A percentile compares a stretch with the other conserved stretches of the same genome.
Conservation (phyloP, 805 yeast species). For the Candida nanaspora region DNA sequence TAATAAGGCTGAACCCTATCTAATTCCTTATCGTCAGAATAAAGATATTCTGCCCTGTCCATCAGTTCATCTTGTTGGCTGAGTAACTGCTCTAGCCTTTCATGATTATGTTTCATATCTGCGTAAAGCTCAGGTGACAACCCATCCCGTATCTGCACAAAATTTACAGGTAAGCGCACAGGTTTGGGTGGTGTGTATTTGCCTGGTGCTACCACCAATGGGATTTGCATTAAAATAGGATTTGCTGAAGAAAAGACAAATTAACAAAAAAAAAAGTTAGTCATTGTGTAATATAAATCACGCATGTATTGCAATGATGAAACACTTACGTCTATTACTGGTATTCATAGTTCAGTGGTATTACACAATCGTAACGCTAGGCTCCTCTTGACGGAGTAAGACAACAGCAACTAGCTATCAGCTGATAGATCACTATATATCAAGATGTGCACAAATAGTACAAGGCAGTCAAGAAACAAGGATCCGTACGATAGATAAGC, state of each 20-base stretch:
- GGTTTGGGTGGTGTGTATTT: conserved; percentile 15
- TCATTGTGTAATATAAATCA: no score
- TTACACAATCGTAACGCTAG: no score
- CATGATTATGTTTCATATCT: background rate
- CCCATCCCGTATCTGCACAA: conserved; percentile 7
- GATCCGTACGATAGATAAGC: no score
- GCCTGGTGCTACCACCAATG: conserved; percentile 20
- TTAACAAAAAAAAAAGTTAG: no score
- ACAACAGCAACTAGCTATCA: no score
- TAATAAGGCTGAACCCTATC: conserved; percentile 4
- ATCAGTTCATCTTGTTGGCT: background rate
- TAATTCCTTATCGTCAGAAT: background rate
- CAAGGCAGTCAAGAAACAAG: no score
- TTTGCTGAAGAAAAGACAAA: conserved; percentile 4
- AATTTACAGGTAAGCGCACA: conserved; percentile 19
- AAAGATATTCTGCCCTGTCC: background rate
- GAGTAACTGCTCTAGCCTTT: background rate
- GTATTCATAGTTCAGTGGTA: no score
- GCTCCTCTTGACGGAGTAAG: no score
- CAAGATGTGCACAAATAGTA: no score
- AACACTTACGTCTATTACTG: background rate
- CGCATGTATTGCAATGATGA: no score
- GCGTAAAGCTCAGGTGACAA: conserved; percentile 1
- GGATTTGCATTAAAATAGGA: conserved; percentile 20
- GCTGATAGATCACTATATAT: no score